phyloP scores from a whole-genome alignment of 2,329 filamentous ascomycete species.

The Xylaria sp. region DNA sequence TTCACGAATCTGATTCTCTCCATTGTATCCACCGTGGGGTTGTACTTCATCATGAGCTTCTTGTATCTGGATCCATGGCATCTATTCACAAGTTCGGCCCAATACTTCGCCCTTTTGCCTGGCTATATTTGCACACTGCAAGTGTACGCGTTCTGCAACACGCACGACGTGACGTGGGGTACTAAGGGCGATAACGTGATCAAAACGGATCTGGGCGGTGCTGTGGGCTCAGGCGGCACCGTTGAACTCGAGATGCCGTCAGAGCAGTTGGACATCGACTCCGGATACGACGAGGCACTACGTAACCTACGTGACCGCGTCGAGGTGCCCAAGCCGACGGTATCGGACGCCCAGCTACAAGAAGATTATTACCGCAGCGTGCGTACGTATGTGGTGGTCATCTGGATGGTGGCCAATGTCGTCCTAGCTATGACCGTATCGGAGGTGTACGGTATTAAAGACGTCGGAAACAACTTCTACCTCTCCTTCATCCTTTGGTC shows the following conservation, averaged over 20 bases:
- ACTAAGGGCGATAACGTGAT: constrained; percentile 98
- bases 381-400: constrained; percentile 95
- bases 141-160: constrained; percentile 99
- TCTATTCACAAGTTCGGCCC: constrained; percentile 89
- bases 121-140: constrained; percentile 96
- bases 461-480: constrained; percentile 84
- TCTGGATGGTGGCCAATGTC: constrained; percentile 92
- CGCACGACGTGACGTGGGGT: constrained; percentile 98
- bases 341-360: constrained; percentile 82
- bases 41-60: constrained; percentile 97
- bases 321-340: constrained; percentile 69
- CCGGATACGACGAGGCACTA: constrained; percentile 94
- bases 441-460: constrained; percentile 77
- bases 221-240: constrained; percentile 74
- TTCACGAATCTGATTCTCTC: constrained; percentile 96
- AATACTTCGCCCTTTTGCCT: constrained; percentile 93
- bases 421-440: constrained; percentile 91
- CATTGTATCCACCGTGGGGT: constrained; percentile 83
- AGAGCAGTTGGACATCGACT: constrained; percentile 97
- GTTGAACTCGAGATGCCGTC: constrained; percentile 98
- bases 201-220: constrained; percentile 88
- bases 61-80: constrained; percentile 98
- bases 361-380: constrained; percentile 99
- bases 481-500: constrained; percentile 92
- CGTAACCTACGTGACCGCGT: constrained; percentile 93